A percentile compares a stretch with the other conserved stretches of the same genome.
Conservation (phyloP, 805 yeast species). For the Citeromyces nyonsensis region DNA sequence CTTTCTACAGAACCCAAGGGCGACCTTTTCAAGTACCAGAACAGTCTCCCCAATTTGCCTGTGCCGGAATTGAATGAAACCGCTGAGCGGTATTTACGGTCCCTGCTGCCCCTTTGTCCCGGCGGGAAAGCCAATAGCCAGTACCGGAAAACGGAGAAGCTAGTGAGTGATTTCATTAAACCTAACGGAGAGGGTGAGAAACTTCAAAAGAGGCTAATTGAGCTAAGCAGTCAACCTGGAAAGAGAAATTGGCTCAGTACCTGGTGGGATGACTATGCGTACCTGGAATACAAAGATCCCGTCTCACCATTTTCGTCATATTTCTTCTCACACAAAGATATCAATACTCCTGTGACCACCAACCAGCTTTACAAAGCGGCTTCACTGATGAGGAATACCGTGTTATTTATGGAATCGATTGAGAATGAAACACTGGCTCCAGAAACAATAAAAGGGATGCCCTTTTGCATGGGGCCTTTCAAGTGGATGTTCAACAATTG, state of each 20-base stretch:
- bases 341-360: slow-evolving; percentile 36
- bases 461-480: slow-evolving; percentile 94
- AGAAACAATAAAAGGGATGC: slow-evolving; percentile 53
- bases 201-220: slow-evolving; percentile 50
- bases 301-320: slow-evolving; percentile 91
- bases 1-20: slow-evolving; percentile 25
- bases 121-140: slow-evolving; percentile 26
- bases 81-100: slow-evolving; percentile 46
- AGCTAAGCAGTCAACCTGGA: slow-evolving; percentile 35
- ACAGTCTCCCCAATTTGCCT: slow-evolving; percentile 67
- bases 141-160: slow-evolving; percentile 24
- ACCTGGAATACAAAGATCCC: slow-evolving; percentile 82
- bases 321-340: slow-evolving; percentile 72
- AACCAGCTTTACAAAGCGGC: slow-evolving; percentile 65
- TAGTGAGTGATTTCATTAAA: slow-evolving; percentile 50
- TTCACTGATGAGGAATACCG: slow-evolving; percentile 49
- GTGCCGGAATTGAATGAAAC: slow-evolving; percentile 74
- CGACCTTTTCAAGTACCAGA: slow-evolving; percentile 57
- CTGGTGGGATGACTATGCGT: slow-evolving; percentile 92
- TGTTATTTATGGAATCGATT: slow-evolving; percentile 49
- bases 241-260: slow-evolving; percentile 79
- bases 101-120: slow-evolving; percentile 55
- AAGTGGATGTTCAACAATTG: slow-evolving; percentile 81
- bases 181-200: slow-evolving; percentile 40
- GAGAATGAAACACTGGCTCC: slow-evolving; percentile 67